These are phyloP conservation scores for Irpex sp. DNA, from an alignment of 1,284 basidiomycete species.

Conservation along the genomic window DNA sequence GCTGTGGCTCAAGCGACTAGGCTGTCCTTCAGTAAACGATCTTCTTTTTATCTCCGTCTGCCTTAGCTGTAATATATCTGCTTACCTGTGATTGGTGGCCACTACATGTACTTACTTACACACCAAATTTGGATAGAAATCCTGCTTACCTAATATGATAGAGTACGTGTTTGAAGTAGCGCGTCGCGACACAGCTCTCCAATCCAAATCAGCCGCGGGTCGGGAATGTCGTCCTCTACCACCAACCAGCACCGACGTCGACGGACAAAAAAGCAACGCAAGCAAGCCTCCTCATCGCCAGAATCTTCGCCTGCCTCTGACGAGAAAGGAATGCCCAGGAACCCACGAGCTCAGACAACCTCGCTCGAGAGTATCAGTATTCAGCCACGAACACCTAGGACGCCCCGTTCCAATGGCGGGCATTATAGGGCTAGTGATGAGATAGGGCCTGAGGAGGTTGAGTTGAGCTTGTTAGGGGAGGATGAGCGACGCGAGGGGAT, in stretches of 20 bases:
- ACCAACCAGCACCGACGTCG: neutral
- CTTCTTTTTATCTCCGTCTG: too few relatives aligned
- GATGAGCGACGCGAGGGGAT: constrained; percentile 48
- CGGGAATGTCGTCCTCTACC: constrained; percentile 11
- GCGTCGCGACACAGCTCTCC: constrained; percentile 12
- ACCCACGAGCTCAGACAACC: constrained; percentile 28
- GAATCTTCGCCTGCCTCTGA: constrained; percentile 4
- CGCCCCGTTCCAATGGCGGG: constrained; percentile 32
- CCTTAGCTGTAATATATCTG: too few relatives aligned
- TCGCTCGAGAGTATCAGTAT: constrained; percentile 66
- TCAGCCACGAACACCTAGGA: constrained; percentile 57
- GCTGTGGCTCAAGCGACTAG: too few relatives aligned
- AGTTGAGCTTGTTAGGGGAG: constrained; percentile 60
- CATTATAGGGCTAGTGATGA: constrained; percentile 25
- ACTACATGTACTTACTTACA: too few relatives aligned
- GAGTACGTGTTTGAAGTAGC: neutral
- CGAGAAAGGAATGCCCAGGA: constrained; percentile 18
- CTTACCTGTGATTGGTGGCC: too few relatives aligned
- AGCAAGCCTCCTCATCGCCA: neutral
- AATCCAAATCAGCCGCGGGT: constrained; percentile 4
- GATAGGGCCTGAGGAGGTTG: constrained; percentile 51
- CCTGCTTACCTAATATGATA: constrained; percentile 10
- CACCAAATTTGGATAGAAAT: too few relatives aligned
- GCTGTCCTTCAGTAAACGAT: neutral
- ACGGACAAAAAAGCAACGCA: neutral